Conservation (phyloP, 176 grass and related monocot species). For the Pontederia paniculata region DNA sequence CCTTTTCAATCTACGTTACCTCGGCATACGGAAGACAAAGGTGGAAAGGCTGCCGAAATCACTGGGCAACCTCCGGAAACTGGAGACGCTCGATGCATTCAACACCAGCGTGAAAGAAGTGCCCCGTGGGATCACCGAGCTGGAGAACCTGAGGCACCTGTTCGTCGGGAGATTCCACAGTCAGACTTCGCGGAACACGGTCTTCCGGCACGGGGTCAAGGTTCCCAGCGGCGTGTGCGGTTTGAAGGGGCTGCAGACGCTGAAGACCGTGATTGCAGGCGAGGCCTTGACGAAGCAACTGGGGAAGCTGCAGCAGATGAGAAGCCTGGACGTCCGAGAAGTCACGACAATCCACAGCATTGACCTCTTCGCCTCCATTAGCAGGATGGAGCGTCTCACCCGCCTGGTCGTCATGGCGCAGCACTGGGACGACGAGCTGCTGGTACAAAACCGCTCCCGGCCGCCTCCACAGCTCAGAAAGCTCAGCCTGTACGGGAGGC, state of each 20-base stretch:
- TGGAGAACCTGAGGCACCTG: conserved; percentile 29
- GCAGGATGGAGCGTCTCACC: conserved; percentile 23
- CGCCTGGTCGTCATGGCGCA: conserved; percentile 17
- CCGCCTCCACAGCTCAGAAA: conserved; percentile 27
- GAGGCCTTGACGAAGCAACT: conserved; percentile 20
- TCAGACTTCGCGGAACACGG: neutral
- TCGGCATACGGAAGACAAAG: conserved; percentile 23
- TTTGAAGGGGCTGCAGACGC: conserved; percentile 27
- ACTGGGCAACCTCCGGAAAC: conserved; percentile 20
- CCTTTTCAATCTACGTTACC: conserved; percentile 31
- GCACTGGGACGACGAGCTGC: conserved; percentile 14
- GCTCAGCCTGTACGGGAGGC: conserved; percentile 19
- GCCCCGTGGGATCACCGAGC: conserved; percentile 24
- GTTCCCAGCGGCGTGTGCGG: conserved; percentile 24
- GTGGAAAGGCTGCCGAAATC: conserved; percentile 23
- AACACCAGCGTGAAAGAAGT: conserved; percentile 24
- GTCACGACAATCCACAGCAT: conserved; percentile 13
- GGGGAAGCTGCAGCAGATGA: conserved; percentile 27
- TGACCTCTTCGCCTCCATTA: conserved; percentile 24
- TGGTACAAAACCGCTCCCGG: conserved; percentile 20
- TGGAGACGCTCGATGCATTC: conserved; percentile 41
- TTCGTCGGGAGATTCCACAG: conserved; percentile 21
- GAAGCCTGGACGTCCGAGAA: conserved; percentile 22
- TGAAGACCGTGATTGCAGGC: conserved; percentile 29
- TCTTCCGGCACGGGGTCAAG: conserved; percentile 9